These are phyloP conservation scores for Ophiosphaerella herpotricha DNA, from an alignment of 2,329 filamentous ascomycete genomes.

Conservation along the genomic window DNA sequence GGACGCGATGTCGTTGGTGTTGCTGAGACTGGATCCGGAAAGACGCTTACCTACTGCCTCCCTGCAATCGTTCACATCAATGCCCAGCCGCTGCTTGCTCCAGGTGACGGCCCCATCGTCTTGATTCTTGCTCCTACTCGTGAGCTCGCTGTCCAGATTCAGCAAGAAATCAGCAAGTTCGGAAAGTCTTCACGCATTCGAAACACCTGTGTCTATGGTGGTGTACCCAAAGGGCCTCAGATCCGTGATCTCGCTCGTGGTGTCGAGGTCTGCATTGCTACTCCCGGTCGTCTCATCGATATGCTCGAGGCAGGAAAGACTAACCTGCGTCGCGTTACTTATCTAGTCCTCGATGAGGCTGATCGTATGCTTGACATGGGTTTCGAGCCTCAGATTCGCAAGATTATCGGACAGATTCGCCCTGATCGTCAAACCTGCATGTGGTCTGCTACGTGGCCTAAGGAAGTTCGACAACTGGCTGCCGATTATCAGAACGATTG, in stretches of 20 bases:
- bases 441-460: conserved; percentile 99
- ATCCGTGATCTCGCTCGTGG: conserved; percentile 93
- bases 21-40: conserved; percentile 98
- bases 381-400: conserved; percentile 99
- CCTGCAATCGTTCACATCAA: conserved; percentile 99
- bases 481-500: conserved; percentile 91
- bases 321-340: conserved; percentile 96
- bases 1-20: conserved; percentile 99
- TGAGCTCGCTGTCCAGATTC: conserved; percentile 97
- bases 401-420: conserved; percentile 96
- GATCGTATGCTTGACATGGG: conserved; percentile 99
- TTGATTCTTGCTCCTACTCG: conserved; percentile 94
- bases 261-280: conserved; percentile 98
- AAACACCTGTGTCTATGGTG: conserved; percentile 98
- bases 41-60: conserved; percentile 97
- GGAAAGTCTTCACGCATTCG: conserved; percentile 96
- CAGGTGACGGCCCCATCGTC: conserved; percentile 94
- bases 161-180: conserved; percentile 98
- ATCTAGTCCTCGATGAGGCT: conserved; percentile 97
- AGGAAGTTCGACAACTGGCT: conserved; percentile 92
- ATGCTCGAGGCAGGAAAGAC: conserved; percentile 98
- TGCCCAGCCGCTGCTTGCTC: conserved; percentile 92
- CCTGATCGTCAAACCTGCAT: conserved; percentile 98
- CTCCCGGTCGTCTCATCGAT: conserved; percentile 95
- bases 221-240: conserved; percentile 96